Evolutionary conservation across 192 early-diverging fungal species (phyloP), one percentile per base, ranked within the genome.

Genomic region (Fimicolochytrium jonesii): DNA sequence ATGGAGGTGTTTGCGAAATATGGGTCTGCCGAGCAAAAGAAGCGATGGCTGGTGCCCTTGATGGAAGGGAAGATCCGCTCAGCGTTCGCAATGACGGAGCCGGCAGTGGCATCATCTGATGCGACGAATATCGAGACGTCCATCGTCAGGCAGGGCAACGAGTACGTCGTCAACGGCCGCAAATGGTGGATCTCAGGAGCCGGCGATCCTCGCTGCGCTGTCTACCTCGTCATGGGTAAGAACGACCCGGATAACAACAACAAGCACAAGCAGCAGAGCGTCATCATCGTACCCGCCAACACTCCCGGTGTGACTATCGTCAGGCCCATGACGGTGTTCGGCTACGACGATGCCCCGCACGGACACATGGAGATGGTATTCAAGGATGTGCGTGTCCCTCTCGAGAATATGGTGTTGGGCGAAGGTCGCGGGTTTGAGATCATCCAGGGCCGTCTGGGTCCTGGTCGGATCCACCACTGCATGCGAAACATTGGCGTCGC

Each of bases 141-240:
- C 31, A 97, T 99, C 56, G 39, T n/a, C 25, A 22, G 66, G 20
- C 71, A 71, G 41, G 72, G 69, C 0, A 32, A 69, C 34, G 29
- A 67, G 25, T 83, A 76, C 49, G 69, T 81, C 23, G 48, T 82
- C 39, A 77, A 74, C 51, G 79, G 79, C 10, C 84, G 82, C 66
- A 99, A 99, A 77, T 97, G 94, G 96, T 99, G 93, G 92, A 96
- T 95, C 60, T 90, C 90, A n/a, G 94, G 94, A 25, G 91, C 92
- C 9, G 93, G 93, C 28, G 92, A 99, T 60, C 96, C 96, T 13
- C 76, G 90, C 29, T 96, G 94, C 71, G 85, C 87, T 10, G 83
- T 97, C n/a, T 95, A 87, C 59, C 46, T 96, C 5, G 80, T 93
- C 29, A 89, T 97, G 91, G 96, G 96, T 46, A 95, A 95, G 76